These are phyloP conservation scores for Cicer cuneatum DNA, from an alignment of 306 rosid genomes.

Conservation along the genomic window DNA sequence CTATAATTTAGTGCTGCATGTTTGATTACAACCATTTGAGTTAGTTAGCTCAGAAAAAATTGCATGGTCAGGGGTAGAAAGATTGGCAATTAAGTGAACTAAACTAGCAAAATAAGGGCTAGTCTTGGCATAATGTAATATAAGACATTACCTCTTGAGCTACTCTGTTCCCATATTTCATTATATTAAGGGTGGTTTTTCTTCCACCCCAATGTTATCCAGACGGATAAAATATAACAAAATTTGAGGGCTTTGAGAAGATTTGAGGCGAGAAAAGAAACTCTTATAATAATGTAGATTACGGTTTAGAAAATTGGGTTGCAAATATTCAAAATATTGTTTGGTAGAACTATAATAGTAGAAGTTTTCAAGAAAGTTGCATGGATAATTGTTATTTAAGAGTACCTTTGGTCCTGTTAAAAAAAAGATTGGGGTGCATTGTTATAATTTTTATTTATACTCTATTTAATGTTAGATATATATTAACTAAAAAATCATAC, in stretches of 20 bases:
- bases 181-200: not conserved
- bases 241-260: too few species aligned
- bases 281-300: not conserved
- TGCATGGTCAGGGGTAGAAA: constrained; percentile 36
- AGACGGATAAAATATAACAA: too few species aligned
- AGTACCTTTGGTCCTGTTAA: too few species aligned
- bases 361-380: not conserved
- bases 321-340: constrained; percentile 17
- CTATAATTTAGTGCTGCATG: constrained; percentile 26
- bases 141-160: constrained; percentile 35
- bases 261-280: too few species aligned
- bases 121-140: constrained; percentile 35
- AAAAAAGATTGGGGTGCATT: too few species aligned
- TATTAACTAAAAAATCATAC: too few species aligned
- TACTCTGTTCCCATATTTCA: constrained; percentile 32
- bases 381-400: not conserved
- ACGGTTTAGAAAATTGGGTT: not conserved
- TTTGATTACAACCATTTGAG: constrained; percentile 29
- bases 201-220: too few species aligned
- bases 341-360: not conserved
- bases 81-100: constrained; percentile 38
- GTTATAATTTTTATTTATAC: too few species aligned
- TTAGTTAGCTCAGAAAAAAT: constrained; percentile 41
- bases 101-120: constrained; percentile 45
- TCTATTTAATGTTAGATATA: too few species aligned